These are phyloP conservation scores for Metahyphopichia silvanorum DNA, from an alignment of 805 yeast species.

Conservation along the genomic window DNA sequence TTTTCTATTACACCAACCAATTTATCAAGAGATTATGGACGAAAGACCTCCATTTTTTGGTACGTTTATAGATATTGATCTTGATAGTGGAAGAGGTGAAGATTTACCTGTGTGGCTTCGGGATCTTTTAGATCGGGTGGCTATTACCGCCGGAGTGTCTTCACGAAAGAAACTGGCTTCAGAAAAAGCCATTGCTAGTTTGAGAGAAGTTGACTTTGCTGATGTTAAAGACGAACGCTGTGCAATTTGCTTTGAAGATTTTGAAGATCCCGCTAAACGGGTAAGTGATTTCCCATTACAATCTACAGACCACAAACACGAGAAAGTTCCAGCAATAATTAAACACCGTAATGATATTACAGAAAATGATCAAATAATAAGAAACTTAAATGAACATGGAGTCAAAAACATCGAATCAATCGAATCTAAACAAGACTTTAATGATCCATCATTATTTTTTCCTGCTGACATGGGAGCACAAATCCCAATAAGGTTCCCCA, in stretches of 20 bases:
- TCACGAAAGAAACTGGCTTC: conserved; percentile 27
- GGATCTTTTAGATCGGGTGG: conserved; percentile 32
- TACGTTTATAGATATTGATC: conserved; percentile 16
- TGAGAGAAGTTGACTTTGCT: conserved; percentile 18
- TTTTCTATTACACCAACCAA: neutral
- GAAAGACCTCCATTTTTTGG: neutral
- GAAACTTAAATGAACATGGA: conserved; percentile 1
- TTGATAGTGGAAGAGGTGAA: conserved; percentile 12
- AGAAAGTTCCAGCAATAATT: conserved; percentile 4
- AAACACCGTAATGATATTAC: too few species aligned
- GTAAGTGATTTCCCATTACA: neutral
- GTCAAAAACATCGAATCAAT: conserved; percentile 6
- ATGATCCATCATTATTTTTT: conserved; percentile 31
- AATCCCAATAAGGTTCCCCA: conserved; percentile 25
- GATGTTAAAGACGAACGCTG: conserved; percentile 21
- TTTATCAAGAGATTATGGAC: neutral
- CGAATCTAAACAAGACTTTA: conserved; percentile 10
- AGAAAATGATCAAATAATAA: neutral
- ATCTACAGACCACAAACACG: conserved; percentile 3
- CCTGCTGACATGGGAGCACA: conserved; percentile 25
- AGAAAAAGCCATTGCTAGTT: conserved; percentile 35
- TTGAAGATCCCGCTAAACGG: conserved; percentile 10
- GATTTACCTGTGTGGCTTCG: conserved; percentile 31
- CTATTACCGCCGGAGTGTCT: conserved; percentile 26
- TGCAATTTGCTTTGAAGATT: conserved; percentile 40